These are phyloP conservation scores for Suhomyces xylopsoci DNA, from an alignment of 805 yeast species.

Conservation along the genomic window DNA sequence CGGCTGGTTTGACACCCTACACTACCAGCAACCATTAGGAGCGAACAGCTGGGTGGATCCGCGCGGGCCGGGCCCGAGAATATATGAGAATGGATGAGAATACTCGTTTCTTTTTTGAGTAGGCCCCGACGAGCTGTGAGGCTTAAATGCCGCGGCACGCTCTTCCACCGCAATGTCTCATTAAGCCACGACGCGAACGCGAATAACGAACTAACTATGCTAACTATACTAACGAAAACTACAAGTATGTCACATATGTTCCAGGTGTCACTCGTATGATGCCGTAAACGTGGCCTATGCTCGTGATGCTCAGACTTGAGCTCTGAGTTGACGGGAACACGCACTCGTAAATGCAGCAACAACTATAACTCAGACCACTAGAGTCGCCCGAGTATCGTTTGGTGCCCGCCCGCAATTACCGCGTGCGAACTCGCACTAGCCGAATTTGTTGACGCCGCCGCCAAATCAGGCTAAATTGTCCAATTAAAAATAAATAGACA, in stretches of 20 bases:
- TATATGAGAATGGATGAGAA: not conserved
- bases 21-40: not conserved
- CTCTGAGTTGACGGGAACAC: not conserved
- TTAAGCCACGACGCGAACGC: not conserved
- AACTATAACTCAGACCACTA: not conserved
- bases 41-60: not conserved
- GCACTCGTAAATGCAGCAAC: not conserved
- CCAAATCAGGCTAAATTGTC: not conserved
- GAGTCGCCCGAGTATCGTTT: not conserved
- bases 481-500: not conserved
- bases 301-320: not conserved
- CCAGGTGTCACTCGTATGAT: too few relatives aligned
- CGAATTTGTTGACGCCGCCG: not conserved
- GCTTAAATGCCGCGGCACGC: not conserved
- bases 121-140: not conserved
- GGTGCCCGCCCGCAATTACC: not conserved
- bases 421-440: not conserved
- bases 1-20: too few relatives aligned
- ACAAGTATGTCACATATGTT: too few relatives aligned
- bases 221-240: too few relatives aligned
- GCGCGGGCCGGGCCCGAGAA: not conserved
- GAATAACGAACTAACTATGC: too few relatives aligned
- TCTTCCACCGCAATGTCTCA: not conserved
- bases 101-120: conserved; percentile 3
- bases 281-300: not conserved